Conservation (phyloP, 306 rosid species). For the Cicer bijugum region DNA sequence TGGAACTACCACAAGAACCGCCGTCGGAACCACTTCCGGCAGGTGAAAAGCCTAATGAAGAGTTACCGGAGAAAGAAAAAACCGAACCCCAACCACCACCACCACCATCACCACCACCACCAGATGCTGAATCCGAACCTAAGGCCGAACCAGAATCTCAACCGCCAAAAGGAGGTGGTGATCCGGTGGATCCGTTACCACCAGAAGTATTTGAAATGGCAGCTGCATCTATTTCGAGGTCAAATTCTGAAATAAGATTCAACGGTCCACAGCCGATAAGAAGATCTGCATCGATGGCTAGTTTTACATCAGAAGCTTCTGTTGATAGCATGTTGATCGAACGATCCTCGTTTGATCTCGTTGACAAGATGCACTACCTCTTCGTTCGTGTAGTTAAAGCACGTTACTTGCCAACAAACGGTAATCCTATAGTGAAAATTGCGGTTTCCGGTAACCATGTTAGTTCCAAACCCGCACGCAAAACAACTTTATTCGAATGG, state of each 20-base stretch:
- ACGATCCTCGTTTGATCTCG: constrained; percentile 77
- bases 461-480: constrained; percentile 63
- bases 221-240: constrained; percentile 39
- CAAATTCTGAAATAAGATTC: constrained; percentile 51
- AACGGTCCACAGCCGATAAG: constrained; percentile 59
- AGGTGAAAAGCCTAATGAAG: constrained; percentile 35
- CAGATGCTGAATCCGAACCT: constrained; percentile 18
- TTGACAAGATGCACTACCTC: constrained; percentile 89
- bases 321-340: constrained; percentile 54
- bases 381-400: constrained; percentile 81
- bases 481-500: constrained; percentile 71
- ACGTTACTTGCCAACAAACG: constrained; percentile 59
- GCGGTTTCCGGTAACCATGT: constrained; percentile 56
- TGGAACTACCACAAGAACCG: neutral
- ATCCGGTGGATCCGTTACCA: constrained; percentile 37
- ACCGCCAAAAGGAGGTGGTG: neutral
- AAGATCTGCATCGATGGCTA: constrained; percentile 43
- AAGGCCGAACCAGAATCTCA: neutral
- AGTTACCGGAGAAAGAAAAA: constrained; percentile 24
- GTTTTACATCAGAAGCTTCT: constrained; percentile 51
- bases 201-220: neutral
- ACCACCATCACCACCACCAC: neutral
- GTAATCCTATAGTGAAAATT: constrained; percentile 61
- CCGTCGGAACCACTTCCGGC: constrained; percentile 32
- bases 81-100: neutral